Base-by-base conservation (phyloP, 768 basidiomycete species). In the Myochromella boudieri region DNA sequence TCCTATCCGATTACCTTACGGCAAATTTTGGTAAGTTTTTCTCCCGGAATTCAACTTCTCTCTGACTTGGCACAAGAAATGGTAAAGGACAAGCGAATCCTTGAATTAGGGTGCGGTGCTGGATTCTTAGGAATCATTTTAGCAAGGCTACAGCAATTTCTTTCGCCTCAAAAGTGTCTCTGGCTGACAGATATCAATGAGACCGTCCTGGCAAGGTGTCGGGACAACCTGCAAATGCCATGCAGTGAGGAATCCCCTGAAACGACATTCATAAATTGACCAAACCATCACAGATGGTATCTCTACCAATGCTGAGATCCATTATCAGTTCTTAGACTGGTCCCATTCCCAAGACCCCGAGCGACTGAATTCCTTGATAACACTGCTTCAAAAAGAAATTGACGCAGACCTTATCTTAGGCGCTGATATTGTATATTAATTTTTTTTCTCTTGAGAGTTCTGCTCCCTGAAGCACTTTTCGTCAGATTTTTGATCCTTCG, bases 61-160 rank as follows among this genome's bases (percentile, higher is more conserved):
- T 33, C 21, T n/a, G 14, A 29, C 14, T 12, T 18, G 27, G n/a
- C 66, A 59, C 6, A 52, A 86, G 84, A 74, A 6, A 42, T 81
- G 9, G 64, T 85, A 1, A 48, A 51, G 15, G 53, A 61, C 9
- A 72, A 72, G 55, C 64, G 71, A 14, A 70, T 89, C 6, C 74
- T 92, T 8, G 90, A 92, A 60, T 71, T 91, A 1, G 90, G 90
- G 9, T 84, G 81, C 5, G 90, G 90, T 1, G 70, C 74, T 3
- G 90, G 90, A n/a, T 84, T 90, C 55, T 68, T 91, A 12, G 90
- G 87, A 3, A 76, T 80, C 29, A 62, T 89, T 6, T 60, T 80
- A 24, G 80, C 80, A 0, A 71, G 71, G 33, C 60, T 89, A 12
- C 89, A 91, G 56, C 60, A 68, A 42, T 43, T 61, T 6, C 20